phyloP scores from a whole-genome alignment of 345 rosid genomes.

The Eucalyptus polybractea region DNA sequence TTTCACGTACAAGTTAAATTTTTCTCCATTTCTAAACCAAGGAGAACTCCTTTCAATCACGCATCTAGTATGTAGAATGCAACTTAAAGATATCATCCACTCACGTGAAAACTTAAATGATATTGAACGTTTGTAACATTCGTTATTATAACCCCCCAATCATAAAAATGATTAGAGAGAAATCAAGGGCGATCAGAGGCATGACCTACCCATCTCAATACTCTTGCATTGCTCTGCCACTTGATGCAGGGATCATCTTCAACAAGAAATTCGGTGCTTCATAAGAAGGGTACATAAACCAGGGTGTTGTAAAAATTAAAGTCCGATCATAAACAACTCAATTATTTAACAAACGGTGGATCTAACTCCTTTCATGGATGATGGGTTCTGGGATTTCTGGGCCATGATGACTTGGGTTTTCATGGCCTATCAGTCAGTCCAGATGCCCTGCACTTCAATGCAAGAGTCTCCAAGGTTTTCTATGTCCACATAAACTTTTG shows the following conservation, averaged over 20 bases:
- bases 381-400: background rate
- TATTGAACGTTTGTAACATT: background rate
- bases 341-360: background rate
- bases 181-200: background rate
- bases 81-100: background rate
- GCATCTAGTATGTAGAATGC: fast-evolving
- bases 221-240: background rate
- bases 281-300: background rate
- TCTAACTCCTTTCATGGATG: background rate
- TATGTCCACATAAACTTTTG: background rate
- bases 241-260: background rate
- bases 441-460: background rate
- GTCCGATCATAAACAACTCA: background rate
- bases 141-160: background rate
- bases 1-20: fast-evolving
- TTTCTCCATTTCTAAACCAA: background rate
- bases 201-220: background rate
- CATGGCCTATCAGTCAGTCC: background rate
- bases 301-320: background rate
- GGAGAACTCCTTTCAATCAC: background rate
- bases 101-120: background rate
- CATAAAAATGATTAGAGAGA: background rate
- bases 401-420: background rate
- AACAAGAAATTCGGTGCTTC: background rate
- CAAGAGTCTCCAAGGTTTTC: background rate